These are phyloP conservation scores for Colletotrichum sp. DNA, from an alignment of 2,329 filamentous ascomycete species.

Conservation along the genomic window DNA sequence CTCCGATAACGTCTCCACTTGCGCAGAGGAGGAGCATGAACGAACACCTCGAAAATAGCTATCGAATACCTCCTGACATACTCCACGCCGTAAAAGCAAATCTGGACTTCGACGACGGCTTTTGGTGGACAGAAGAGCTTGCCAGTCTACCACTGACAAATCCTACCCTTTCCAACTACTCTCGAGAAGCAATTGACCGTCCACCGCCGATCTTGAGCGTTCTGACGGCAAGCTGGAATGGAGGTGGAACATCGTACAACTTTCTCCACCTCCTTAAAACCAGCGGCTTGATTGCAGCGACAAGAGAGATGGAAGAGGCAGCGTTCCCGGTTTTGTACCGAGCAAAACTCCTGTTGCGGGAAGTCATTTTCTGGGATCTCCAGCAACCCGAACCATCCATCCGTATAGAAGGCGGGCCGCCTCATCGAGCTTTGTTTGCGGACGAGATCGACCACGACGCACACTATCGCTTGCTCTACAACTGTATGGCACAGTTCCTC, in stretches of 20 bases:
- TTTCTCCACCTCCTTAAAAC: slow-evolving; percentile 58
- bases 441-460: slow-evolving; percentile 54
- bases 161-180: slow-evolving; percentile 41
- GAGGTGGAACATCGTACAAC: slow-evolving; percentile 51
- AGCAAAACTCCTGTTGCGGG: slow-evolving; percentile 60
- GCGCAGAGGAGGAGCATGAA: slow-evolving; percentile 56
- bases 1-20: slow-evolving; percentile 55
- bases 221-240: slow-evolving; percentile 58
- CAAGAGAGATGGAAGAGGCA: slow-evolving; percentile 53
- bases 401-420: slow-evolving; percentile 31
- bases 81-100: slow-evolving; percentile 47
- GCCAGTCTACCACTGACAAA: slow-evolving; percentile 43
- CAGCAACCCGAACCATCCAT: slow-evolving; percentile 54
- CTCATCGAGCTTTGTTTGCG: slow-evolving; percentile 24
- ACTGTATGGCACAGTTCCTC: slow-evolving; percentile 56
- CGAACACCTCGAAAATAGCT: slow-evolving; percentile 54
- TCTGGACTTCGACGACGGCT: slow-evolving; percentile 60
- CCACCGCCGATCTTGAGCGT: slow-evolving; percentile 56
- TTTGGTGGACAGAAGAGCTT: slow-evolving; percentile 63
- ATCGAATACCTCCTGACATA: slow-evolving; percentile 44
- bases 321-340: slow-evolving; percentile 56
- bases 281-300: slow-evolving; percentile 53
- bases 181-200: slow-evolving; percentile 41
- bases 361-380: slow-evolving; percentile 59
- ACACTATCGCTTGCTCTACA: slow-evolving; percentile 53